A percentile compares a stretch with the other conserved stretches of the same genome.
phyloP scores from a whole-genome alignment of 2,329 filamentous ascomycete species.

The Colletotrichum australisinense region DNA sequence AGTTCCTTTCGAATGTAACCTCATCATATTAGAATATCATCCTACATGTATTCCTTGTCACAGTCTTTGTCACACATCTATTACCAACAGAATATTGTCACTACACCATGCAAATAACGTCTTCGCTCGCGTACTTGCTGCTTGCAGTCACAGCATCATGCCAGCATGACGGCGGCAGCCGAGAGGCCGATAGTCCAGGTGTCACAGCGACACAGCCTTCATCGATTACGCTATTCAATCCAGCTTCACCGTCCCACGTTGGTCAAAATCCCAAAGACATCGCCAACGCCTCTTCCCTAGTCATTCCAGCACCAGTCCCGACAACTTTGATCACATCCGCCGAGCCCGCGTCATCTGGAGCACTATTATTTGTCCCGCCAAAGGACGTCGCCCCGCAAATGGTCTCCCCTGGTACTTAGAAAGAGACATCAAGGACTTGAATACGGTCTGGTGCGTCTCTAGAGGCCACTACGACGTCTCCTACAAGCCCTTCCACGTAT shows the following conservation, averaged over 20 bases:
- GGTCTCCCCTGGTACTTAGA: too few relatives aligned
- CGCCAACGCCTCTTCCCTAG: not conserved
- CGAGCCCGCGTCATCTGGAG: too few relatives aligned
- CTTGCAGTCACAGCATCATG: not conserved
- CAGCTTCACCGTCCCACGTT: not conserved
- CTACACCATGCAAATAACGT: not conserved
- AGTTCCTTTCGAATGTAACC: too few relatives aligned
- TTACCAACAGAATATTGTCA: not conserved
- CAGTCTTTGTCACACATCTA: not conserved
- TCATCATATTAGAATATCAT: not conserved
- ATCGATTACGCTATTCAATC: not conserved
- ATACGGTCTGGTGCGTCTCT: not conserved
- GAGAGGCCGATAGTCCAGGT: not conserved
- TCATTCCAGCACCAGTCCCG: not conserved
- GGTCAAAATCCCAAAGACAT: not conserved
- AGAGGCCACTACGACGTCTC: not conserved
- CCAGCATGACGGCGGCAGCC: not conserved
- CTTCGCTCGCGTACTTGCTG: not conserved
- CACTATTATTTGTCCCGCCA: too few relatives aligned
- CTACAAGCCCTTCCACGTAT: not conserved
- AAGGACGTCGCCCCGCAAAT: too few relatives aligned
- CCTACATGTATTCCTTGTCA: not conserved
- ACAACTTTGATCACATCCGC: not conserved
- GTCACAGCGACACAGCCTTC: not conserved
- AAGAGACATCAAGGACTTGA: not conserved